Percentiles rank a stretch among this genome's conserved stretches.
These are phyloP conservation scores for Phanerochaete sordida DNA, from an alignment of 768 basidiomycete genomes.

Conservation along the genomic window DNA sequence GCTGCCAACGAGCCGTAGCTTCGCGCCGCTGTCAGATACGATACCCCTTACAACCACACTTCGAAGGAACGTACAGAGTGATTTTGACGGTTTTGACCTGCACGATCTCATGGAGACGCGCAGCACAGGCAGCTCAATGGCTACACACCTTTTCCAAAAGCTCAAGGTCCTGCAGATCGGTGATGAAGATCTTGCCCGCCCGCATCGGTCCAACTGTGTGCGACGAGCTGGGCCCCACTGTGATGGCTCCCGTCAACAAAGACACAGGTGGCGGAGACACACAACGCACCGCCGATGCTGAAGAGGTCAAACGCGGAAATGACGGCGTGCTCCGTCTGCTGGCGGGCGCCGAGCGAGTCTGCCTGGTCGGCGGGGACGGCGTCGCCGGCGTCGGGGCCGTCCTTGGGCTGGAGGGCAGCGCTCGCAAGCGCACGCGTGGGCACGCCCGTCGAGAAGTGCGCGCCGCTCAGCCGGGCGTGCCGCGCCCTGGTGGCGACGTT, in stretches of 20 bases:
- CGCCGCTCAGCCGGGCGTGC: background rate
- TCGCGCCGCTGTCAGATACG: background rate
- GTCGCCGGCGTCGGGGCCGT: slow-evolving; percentile 3
- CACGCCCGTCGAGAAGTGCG: background rate
- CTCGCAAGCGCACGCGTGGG: background rate
- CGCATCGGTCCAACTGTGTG: slow-evolving; percentile 87
- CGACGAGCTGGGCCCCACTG: slow-evolving; percentile 57
- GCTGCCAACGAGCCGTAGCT: slow-evolving; percentile 94
- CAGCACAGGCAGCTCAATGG: background rate
- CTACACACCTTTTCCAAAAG: slow-evolving; percentile 64
- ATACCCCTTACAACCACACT: background rate
- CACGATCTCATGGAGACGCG: slow-evolving; percentile 7
- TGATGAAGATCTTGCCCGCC: slow-evolving; percentile 84
- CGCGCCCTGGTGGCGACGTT: background rate
- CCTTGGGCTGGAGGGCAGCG: background rate
- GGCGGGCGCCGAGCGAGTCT: background rate
- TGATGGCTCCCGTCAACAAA: background rate
- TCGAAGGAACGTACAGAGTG: slow-evolving; percentile 53
- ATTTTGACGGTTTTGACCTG: slow-evolving; percentile 83
- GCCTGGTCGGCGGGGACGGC: slow-evolving; percentile 18
- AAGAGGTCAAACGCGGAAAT: slow-evolving; percentile 93
- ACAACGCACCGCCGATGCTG: slow-evolving; percentile 73
- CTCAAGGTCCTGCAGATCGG: slow-evolving; percentile 63
- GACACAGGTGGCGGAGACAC: background rate
- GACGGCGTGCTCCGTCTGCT: slow-evolving; percentile 69